Conservation (phyloP, 2,329 filamentous ascomycete genomes). For the Pseudocercospora macadamiae region DNA sequence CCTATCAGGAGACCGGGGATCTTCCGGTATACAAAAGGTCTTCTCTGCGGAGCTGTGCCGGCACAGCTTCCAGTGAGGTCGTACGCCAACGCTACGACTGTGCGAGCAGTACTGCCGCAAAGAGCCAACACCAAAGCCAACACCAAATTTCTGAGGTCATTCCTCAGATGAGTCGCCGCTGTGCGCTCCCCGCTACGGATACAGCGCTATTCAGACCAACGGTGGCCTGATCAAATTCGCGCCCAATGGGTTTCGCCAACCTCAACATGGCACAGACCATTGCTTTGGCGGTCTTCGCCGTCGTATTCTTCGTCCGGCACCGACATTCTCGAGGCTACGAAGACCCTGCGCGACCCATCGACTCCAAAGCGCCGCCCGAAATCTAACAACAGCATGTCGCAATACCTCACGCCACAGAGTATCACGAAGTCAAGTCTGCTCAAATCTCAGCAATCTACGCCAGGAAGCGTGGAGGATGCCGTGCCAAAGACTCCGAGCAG, state of each 20-base stretch:
- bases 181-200: constrained; percentile 43
- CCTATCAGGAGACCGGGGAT: too few relatives aligned
- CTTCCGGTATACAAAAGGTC: too few relatives aligned
- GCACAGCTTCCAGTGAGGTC: constrained; percentile 59
- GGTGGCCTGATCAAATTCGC: constrained; percentile 43
- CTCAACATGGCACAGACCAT: too few relatives aligned
- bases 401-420: background rate
- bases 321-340: background rate
- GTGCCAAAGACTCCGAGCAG: constrained; percentile 4
- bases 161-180: constrained; percentile 44
- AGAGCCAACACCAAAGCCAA: background rate
- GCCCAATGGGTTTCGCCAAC: too few relatives aligned
- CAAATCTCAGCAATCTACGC: background rate
- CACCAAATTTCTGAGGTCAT: too few relatives aligned
- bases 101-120: constrained; percentile 12
- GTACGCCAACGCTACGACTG: constrained; percentile 63
- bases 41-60: constrained; percentile 50
- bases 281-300: too few relatives aligned
- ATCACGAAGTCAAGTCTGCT: background rate
- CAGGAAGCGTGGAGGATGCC: background rate
- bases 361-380: constrained; percentile 6
- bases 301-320: too few relatives aligned
- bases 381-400: background rate
- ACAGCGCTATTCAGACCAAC: constrained; percentile 42
- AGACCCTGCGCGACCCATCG: background rate